Conservation (phyloP, 345 rosid species). For the Passiflora organensis region DNA sequence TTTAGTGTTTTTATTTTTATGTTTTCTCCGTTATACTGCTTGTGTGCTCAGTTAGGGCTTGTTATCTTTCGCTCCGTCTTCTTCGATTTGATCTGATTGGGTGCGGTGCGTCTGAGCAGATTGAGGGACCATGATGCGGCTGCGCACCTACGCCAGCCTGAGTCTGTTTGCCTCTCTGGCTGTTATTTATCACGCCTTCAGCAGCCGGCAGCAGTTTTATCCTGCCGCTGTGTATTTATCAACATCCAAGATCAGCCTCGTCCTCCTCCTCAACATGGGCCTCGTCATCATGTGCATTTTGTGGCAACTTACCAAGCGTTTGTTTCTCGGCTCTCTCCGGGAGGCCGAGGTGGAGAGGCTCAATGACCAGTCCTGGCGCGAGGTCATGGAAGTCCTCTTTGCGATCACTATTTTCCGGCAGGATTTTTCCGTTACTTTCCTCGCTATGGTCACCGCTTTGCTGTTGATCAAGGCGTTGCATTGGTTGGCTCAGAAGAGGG, state of each 20-base stretch:
- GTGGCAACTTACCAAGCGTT: slow-evolving; percentile 67
- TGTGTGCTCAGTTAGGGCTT: too few species aligned
- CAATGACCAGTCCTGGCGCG: slow-evolving; percentile 93
- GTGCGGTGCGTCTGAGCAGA: too few species aligned
- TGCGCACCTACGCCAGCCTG: slow-evolving; percentile 60
- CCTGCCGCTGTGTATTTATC: slow-evolving; percentile 84
- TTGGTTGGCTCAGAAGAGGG: slow-evolving; percentile 96
- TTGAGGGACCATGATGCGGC: slow-evolving; percentile 52
- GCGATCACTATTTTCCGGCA: slow-evolving; percentile 89
- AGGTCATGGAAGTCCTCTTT: slow-evolving; percentile 90
- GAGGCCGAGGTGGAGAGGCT: slow-evolving; percentile 94
- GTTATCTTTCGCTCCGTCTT: too few species aligned
- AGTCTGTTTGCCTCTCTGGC: slow-evolving; percentile 56
- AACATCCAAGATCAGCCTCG: slow-evolving; percentile 76
- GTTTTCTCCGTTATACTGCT: too few species aligned
- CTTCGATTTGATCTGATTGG: too few species aligned
- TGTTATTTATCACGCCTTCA: slow-evolving; percentile 74
- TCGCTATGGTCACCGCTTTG: slow-evolving; percentile 77
- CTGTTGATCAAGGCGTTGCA: slow-evolving; percentile 78
- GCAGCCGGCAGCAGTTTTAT: slow-evolving; percentile 78
- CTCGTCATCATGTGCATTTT: slow-evolving; percentile 64
- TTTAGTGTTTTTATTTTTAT: too few species aligned
- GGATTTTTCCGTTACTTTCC: slow-evolving; percentile 73
- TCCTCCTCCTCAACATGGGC: slow-evolving; percentile 84
- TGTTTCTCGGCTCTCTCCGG: slow-evolving; percentile 87